Conservation (phyloP, 495 filamentous ascomycete genomes). For the Lasiosphaeriaceae sp. region DNA sequence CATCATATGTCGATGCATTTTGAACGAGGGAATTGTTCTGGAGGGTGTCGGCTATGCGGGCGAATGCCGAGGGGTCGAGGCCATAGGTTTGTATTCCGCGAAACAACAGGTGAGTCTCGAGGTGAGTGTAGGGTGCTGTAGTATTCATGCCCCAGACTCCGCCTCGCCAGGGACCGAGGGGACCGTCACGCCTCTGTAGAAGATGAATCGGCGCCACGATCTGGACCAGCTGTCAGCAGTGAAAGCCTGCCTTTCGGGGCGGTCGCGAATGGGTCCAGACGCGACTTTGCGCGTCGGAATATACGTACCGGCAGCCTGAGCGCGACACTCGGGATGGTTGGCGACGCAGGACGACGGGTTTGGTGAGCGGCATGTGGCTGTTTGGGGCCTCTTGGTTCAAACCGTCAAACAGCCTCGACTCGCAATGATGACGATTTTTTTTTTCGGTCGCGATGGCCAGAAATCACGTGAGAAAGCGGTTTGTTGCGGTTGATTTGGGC, state of each 20-base stretch:
- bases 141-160: slow-evolving; percentile 53
- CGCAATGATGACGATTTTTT: slow-evolving; percentile 22
- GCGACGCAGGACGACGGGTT: not conserved
- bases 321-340: slow-evolving; percentile 13
- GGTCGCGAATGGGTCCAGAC: not conserved
- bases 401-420: not conserved
- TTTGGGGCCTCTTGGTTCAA: slow-evolving; percentile 6
- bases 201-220: slow-evolving; percentile 51
- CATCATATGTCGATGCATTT: slow-evolving; percentile 64
- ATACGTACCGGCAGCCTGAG: slow-evolving; percentile 26
- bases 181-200: slow-evolving; percentile 44
- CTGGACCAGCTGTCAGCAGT: slow-evolving; percentile 15
- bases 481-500: slow-evolving; percentile 12
- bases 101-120: slow-evolving; percentile 87
- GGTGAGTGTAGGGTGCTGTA: slow-evolving; percentile 65
- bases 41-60: slow-evolving; percentile 67
- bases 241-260: not conserved
- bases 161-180: slow-evolving; percentile 55
- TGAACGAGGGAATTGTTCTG: slow-evolving; percentile 66
- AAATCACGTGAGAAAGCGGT: slow-evolving; percentile 36
- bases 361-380: slow-evolving; percentile 3
- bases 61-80: slow-evolving; percentile 61
- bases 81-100: slow-evolving; percentile 72
- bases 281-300: not conserved
- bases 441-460: slow-evolving; percentile 30